Percentiles rank a stretch among this genome's conserved stretches.
These are phyloP conservation scores for Coemansia sp. DNA, from an alignment of 192 early-diverging fungal species.

Conservation along the genomic window DNA sequence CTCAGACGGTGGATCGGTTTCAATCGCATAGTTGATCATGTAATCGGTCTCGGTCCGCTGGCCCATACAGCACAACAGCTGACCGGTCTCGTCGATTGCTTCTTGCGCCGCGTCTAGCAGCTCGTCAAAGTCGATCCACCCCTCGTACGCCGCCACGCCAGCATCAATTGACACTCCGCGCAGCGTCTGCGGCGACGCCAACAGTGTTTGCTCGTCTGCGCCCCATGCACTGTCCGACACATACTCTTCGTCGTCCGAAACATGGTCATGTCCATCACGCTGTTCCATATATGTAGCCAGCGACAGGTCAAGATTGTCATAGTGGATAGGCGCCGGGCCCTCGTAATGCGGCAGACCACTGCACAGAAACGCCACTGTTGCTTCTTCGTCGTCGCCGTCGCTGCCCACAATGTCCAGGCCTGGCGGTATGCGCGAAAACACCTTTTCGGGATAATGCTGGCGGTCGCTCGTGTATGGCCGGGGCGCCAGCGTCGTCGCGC, in stretches of 20 bases:
- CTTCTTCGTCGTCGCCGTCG: slow-evolving; percentile 32
- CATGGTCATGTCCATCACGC: not conserved
- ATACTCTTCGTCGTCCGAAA: slow-evolving; percentile 16
- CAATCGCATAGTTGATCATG: slow-evolving; percentile 34
- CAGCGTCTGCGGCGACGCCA: slow-evolving; percentile 27
- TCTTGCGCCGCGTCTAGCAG: slow-evolving; percentile 2
- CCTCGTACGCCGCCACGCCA: slow-evolving; percentile 19
- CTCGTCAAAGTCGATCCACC: slow-evolving; percentile 40
- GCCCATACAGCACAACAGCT: slow-evolving; percentile 3
- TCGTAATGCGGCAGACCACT: slow-evolving; percentile 48
- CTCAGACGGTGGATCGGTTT: not conserved
- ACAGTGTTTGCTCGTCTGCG: not conserved
- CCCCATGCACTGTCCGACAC: slow-evolving; percentile 19
- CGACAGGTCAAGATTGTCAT: slow-evolving; percentile 18
- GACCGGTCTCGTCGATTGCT: not conserved
- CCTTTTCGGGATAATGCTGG: not conserved
- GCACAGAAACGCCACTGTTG: slow-evolving; percentile 43
- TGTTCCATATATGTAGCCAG: slow-evolving; percentile 9
- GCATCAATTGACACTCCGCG: slow-evolving; percentile 8
- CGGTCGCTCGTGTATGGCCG: not conserved
- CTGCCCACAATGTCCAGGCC: slow-evolving; percentile 1
- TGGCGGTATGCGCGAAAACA: slow-evolving; percentile 3
- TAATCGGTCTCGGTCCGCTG: slow-evolving; percentile 32
- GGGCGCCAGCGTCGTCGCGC: not conserved
- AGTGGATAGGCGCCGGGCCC: slow-evolving; percentile 30